phyloP scores from a whole-genome alignment of 306 rosid genomes.

The Medicago ruthenica region DNA sequence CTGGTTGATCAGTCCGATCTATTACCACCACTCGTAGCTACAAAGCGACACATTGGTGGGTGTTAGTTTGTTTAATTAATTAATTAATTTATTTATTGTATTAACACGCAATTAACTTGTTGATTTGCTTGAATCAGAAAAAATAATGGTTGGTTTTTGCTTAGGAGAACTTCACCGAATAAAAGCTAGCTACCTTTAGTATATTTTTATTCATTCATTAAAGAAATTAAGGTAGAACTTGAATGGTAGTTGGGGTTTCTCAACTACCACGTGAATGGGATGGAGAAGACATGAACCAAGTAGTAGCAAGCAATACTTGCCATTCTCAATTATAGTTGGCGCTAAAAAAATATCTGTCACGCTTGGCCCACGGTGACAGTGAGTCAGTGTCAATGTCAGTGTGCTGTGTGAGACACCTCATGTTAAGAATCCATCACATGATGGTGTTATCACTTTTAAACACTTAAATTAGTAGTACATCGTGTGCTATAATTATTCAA shows the following conservation, averaged over 20 bases:
- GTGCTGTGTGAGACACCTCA: not conserved
- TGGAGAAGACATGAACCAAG: not conserved
- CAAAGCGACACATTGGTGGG: too few species aligned
- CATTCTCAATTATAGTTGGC: conserved; percentile 27
- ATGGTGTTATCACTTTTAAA: not conserved
- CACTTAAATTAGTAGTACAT: not conserved
- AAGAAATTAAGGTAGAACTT: too few species aligned
- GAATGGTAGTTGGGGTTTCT: conserved; percentile 28
- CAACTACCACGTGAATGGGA: conserved; percentile 41
- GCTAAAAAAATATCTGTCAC: conserved; percentile 16
- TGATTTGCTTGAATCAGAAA: not conserved
- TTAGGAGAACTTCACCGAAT: not conserved
- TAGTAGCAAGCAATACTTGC: conserved; percentile 3
- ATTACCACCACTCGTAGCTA: too few species aligned
- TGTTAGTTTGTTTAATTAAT: too few species aligned
- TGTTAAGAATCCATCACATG: not conserved
- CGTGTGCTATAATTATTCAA: not conserved
- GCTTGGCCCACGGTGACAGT: not conserved
- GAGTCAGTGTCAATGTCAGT: not conserved
- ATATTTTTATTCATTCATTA: too few species aligned
- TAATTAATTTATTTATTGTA: too few species aligned
- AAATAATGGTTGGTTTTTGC: not conserved
- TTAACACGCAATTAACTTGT: not conserved
- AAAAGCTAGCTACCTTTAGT: too few species aligned
- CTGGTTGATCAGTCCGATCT: too few species aligned